Conservation (phyloP, 2,329 filamentous ascomycete species). For the Talaromyces sp. region DNA sequence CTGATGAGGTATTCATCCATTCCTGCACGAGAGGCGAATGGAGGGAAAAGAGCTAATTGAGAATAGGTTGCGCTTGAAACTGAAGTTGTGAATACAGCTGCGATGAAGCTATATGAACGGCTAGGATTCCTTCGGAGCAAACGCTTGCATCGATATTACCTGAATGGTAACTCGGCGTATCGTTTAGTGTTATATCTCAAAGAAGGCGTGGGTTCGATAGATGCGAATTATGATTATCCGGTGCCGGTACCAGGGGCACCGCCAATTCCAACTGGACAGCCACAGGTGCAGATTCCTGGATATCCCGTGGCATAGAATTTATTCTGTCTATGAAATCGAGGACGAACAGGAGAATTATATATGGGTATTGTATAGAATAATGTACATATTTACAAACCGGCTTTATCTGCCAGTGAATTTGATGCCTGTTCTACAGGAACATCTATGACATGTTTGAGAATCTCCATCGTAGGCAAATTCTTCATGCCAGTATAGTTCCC, state of each 20-base stretch:
- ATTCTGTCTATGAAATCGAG: no score
- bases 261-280: neutral
- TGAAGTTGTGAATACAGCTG: conserved; percentile 85
- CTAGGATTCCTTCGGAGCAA: conserved; percentile 91
- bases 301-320: neutral
- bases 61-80: conserved; percentile 81
- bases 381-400: conserved; percentile 9
- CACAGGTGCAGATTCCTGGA: neutral
- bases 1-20: conserved; percentile 64
- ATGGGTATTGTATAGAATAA: conserved; percentile 5
- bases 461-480: conserved; percentile 26
- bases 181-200: conserved; percentile 79
- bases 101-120: conserved; percentile 88
- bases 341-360: neutral
- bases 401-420: neutral
- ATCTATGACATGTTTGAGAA: conserved; percentile 33
- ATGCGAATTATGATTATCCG: conserved; percentile 34
- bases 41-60: neutral
- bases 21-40: neutral
- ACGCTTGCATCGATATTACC: conserved; percentile 87
- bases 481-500: conserved; percentile 1
- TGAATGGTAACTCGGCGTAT: conserved; percentile 95
- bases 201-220: conserved; percentile 50
- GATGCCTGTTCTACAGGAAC: conserved; percentile 25
- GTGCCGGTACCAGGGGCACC: neutral